Percentiles rank a stretch among this genome's conserved stretches.
These are phyloP conservation scores for Trichoderma koningii DNA, from an alignment of 2,329 filamentous ascomycete species.

Conservation along the genomic window DNA sequence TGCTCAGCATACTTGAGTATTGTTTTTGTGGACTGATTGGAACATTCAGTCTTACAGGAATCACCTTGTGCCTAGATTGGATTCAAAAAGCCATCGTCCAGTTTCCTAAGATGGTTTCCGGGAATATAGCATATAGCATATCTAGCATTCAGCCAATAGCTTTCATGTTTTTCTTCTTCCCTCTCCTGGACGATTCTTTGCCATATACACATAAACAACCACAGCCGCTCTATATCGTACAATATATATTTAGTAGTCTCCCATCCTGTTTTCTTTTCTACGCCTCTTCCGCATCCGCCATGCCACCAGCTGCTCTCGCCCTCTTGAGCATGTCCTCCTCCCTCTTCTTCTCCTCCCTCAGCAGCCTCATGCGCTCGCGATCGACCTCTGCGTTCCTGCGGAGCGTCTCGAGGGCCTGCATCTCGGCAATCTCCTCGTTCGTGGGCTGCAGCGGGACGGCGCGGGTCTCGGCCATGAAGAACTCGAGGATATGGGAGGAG, in stretches of 20 bases:
- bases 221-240: conserved; percentile 38
- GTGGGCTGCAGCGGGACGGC: conserved; percentile 60
- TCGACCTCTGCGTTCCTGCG: conserved; percentile 55
- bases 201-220: conserved; percentile 25
- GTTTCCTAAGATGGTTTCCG: not conserved
- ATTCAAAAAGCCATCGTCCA: not conserved
- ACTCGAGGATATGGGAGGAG: conserved; percentile 63
- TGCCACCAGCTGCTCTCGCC: conserved; percentile 44
- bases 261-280: conserved; percentile 25
- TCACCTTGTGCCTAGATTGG: not conserved
- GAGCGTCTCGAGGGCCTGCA: conserved; percentile 59
- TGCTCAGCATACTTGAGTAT: not conserved
- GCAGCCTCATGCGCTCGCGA: conserved; percentile 54
- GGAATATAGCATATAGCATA: conserved; percentile 21
- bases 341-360: conserved; percentile 59
- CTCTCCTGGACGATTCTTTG: conserved; percentile 21
- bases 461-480: conserved; percentile 63
- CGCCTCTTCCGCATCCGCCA: conserved; percentile 40
- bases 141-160: conserved; percentile 18
- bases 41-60: not conserved
- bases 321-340: conserved; percentile 57
- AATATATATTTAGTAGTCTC: conserved; percentile 25
- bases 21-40: not conserved
- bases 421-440: conserved; percentile 59
- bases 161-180: not conserved